phyloP scores from a whole-genome alignment of 2,329 filamentous ascomycete genomes.

The Drechslera avenae region DNA sequence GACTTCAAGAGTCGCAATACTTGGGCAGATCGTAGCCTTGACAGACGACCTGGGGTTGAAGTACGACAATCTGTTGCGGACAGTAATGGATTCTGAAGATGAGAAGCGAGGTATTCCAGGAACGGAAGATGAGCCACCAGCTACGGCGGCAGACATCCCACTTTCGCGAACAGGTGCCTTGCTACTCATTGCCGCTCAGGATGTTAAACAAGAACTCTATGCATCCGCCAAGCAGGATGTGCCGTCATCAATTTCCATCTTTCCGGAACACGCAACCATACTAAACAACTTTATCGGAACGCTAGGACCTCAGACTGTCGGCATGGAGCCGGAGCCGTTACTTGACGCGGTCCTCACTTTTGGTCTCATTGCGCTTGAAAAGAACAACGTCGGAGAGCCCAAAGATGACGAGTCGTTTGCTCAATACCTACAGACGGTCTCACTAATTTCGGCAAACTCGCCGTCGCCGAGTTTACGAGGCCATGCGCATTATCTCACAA shows the following conservation, averaged over 20 bases:
- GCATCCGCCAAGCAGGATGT: conserved; percentile 45
- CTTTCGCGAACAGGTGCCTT: conserved; percentile 62
- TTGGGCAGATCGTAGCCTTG: conserved; percentile 74
- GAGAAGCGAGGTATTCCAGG: conserved; percentile 51
- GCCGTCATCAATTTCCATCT: conserved; percentile 53
- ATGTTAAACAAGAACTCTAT: conserved; percentile 57
- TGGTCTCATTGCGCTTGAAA: conserved; percentile 56
- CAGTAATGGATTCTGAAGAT: conserved; percentile 48
- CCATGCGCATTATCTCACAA: conserved; percentile 56
- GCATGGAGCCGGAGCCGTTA: conserved; percentile 55
- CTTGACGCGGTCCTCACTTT: conserved; percentile 61
- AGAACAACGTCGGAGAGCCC: conserved; percentile 53
- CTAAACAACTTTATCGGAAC: conserved; percentile 58
- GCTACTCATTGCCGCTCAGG: conserved; percentile 59
- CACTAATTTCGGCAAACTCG: conserved; percentile 56
- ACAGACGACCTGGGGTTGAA: conserved; percentile 62
- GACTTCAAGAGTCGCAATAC: conserved; percentile 65
- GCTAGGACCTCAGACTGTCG: conserved; percentile 43
- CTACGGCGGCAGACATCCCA: conserved; percentile 58
- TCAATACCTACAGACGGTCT: conserved; percentile 57
- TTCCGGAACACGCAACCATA: conserved; percentile 59
- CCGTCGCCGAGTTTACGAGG: conserved; percentile 55
- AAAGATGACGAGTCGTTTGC: conserved; percentile 58
- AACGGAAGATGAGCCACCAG: conserved; percentile 62
- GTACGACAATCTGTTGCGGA: conserved; percentile 54